Base-by-base conservation (phyloP, 2,329 filamentous ascomycete species). In the Paraphaeosphaeria sporulosa region DNA sequence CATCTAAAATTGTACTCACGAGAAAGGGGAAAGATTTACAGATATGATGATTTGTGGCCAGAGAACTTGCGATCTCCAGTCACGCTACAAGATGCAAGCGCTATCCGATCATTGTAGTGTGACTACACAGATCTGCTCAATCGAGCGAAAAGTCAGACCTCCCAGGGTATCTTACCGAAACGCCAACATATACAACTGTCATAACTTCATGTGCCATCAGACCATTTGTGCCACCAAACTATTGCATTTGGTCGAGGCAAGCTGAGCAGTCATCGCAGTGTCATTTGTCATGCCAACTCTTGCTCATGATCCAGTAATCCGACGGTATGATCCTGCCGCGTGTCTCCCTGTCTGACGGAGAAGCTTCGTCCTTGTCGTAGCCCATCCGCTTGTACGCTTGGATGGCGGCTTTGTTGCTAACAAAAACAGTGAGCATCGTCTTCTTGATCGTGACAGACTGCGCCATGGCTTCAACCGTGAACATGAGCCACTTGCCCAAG, bases 391-490 rank as follows among this genome's bases (percentile, higher is more conserved):
- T 75, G 75, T 93, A 93, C 66, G 92, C 90, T 2, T 66, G 71
- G 43, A 85, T 77, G 0, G 85, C 90, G 2, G 76, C 76, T 34
- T 76, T 65, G 70, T 93, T 93, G 62, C 82, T 81, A 54, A 83
- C 76, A 70, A 92, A 93, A 70, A 90, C 90, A 1, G 90, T 92
- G 69, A 93, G 79, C 90, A 93, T 93, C 48, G 87, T 82, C 76
- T 92, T 92, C 23, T 80, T 76, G 48, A 90, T 81, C 0, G 81
- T 80, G 23, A 89, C 83, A 56, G 83, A 82, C 23, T 75, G 64
- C 8, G 86, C 90, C 4, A 88, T 80, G 4, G 72, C 71, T 49
- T 85, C 83, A 8, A 87, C 82, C 60, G 86, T 78, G 1, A 75
- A 70, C 80, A 94, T 86, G 42, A 94, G 80, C 13, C 83, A 77